Conservation (phyloP, 805 yeast species). For the Pichia ethanolica region DNA sequence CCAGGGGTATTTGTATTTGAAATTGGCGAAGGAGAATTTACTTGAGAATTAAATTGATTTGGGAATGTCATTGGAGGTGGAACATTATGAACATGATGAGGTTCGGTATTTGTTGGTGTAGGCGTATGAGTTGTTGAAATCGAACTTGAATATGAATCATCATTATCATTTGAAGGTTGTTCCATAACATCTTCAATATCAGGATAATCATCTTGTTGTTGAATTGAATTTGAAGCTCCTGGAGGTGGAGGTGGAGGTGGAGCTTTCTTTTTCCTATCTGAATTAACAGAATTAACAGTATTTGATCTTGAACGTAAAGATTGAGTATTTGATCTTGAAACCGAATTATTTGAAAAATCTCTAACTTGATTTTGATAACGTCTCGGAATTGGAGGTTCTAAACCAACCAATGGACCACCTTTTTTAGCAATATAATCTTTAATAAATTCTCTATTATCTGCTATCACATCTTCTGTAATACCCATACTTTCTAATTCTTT, state of each 20-base stretch:
- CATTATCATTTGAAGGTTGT: constrained; percentile 2
- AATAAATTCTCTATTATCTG: constrained; percentile 75
- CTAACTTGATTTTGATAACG: constrained; percentile 31
- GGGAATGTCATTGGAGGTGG: constrained; percentile 15
- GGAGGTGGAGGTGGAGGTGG: constrained; percentile 34
- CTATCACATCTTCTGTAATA: constrained; percentile 81
- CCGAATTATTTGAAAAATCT: background rate
- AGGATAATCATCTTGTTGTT: constrained; percentile 12
- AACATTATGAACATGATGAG: constrained; percentile 8
- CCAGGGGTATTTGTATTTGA: constrained; percentile 12
- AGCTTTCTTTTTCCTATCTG: constrained; percentile 24
- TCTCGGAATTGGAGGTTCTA: constrained; percentile 80
- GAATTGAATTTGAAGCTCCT: background rate
- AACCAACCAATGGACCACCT: constrained; percentile 74
- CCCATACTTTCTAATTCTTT: constrained; percentile 70
- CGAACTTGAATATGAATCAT: constrained; percentile 4
- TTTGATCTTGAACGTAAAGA: constrained; percentile 8
- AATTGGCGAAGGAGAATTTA: background rate
- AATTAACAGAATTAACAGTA: constrained; percentile 7
- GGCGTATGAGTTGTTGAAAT: constrained; percentile 10
- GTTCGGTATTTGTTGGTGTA: background rate
- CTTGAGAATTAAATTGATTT: background rate
- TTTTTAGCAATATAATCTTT: constrained; percentile 67
- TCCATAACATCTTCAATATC: constrained; percentile 1
- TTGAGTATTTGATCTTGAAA: background rate